Base-by-base conservation (phyloP, 768 basidiomycete genomes). In the Russula compacta region DNA sequence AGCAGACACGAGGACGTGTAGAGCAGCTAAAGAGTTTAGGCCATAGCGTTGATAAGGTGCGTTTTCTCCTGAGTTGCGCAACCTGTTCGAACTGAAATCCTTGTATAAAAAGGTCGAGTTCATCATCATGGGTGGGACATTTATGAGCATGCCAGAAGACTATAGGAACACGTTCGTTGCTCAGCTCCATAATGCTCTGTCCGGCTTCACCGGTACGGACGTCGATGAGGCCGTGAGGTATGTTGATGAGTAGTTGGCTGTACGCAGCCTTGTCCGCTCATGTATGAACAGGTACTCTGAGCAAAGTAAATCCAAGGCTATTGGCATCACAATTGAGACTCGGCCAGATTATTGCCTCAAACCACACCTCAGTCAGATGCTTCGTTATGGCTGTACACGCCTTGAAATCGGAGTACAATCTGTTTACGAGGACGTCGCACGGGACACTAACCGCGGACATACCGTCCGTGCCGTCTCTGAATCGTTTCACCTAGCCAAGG, bases 141-240 rank as follows among this genome's bases (percentile, higher is more conserved):
- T 99, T 73, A 98, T 99, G 94, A 98, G 95, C 70, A 95, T 98
- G 89, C 90, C 95, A 40, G 94, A 98, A 72, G 91, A 93, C 48
- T 98, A 99, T 71, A 83, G 97, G 62, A 85, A 83, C 62, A 86
- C 89, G 65, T 99, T 99, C 66, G 82, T 98, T 57, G 94, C 95
- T 1, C 95, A 98, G 63, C 78, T 99, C 58, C 97, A 98, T 72
- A 98, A 98, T 72, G 95, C 97, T 1, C 77, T 99, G 6, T 94
- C 92, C 15, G 97, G 97, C 0, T 95, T 90, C 70, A 98, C 95
- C 1, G 93, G 93, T 1, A 80, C 83, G 2, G 88, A 98, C 65
- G 84, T 99, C 14, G 97, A 98, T 67, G 97, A 99, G 73, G 95
- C 97, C 43, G 95, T 99, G 38, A 81, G 85, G 85, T 89, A 57